Evolutionary conservation across 805 yeast genomes (phyloP), one percentile per base, ranked within the genome.

Genomic region (Kluyveromyces lactis): DNA sequence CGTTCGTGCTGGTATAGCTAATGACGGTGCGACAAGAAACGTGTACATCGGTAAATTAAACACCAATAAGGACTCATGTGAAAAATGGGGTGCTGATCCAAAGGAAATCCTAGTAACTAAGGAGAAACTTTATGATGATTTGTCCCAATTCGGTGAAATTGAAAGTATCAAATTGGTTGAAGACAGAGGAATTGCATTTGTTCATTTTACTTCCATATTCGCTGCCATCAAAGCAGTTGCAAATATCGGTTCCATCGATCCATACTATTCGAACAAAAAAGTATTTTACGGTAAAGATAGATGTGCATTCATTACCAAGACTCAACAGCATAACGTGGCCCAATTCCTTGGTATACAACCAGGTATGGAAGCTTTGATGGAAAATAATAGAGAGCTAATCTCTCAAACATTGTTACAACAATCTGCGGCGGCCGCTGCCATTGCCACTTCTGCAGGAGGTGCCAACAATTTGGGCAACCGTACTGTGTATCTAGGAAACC

Each of bases 261-360:
- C 78, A 28, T 79, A 78, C 52, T 90, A 87, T 68, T 67, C 72
- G 42, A 81, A 79, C 47, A 77, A 82, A 42, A 86, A 85, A 60
- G 82, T 94, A 31, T 85, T 77, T 52, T 89, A 86, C 55, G 97
- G 97, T 44, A 89, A 87, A 60, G 97, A 90, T 62, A 72, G 97
- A 62, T 85, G 92, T 67, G 95, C 96, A 2, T 86, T 86, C 53
- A 85, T 90, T 33, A 86, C 96, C 18, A 86, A 86, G 60, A 84
- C 96, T 13, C 97, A 92, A 63, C 95, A 87, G 63, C 96, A 89
- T 57, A 87, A 90, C 58, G 97, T 97, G 15, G 95, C 96, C 3
- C 95, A 89, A 59, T 90, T 86, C 57, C 66, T 90, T 40, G 96
- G 97, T 1, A 69, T 87, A 44, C 86, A 92, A 32, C 95, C 95